Evolutionary conservation across 768 basidiomycete species (phyloP).

Genomic region (Boletus eberwhitei): DNA sequence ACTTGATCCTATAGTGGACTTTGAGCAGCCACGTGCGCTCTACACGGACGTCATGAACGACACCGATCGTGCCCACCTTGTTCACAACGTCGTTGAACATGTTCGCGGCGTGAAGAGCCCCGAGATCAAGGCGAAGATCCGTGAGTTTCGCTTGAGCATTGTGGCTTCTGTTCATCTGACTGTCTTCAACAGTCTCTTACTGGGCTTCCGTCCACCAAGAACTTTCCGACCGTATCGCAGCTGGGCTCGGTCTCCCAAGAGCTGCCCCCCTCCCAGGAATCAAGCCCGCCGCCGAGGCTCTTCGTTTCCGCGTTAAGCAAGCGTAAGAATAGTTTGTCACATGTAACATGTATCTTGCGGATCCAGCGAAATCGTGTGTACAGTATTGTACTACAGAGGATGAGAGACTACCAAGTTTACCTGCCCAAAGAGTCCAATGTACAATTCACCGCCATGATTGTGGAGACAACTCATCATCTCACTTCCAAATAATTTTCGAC

Average conservation of each 20-base stretch:
- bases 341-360: neutral
- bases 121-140: slow-evolving; percentile 58
- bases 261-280: slow-evolving; percentile 52
- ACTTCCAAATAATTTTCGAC: neutral
- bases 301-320: slow-evolving; percentile 42
- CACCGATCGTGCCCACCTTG: slow-evolving; percentile 53
- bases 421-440: neutral
- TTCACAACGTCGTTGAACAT: slow-evolving; percentile 66
- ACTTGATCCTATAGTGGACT: slow-evolving; percentile 54
- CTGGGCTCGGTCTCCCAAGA: slow-evolving; percentile 58
- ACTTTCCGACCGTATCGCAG: slow-evolving; percentile 76
- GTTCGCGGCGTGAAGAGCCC: slow-evolving; percentile 57
- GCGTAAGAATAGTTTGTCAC: neutral
- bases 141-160: slow-evolving; percentile 40
- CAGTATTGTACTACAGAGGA: slow-evolving; percentile 1
- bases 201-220: slow-evolving; percentile 77
- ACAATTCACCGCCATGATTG: neutral
- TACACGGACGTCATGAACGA: slow-evolving; percentile 70
- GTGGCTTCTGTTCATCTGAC: neutral
- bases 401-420: neutral
- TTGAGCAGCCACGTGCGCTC: slow-evolving; percentile 76
- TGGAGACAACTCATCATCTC: neutral
- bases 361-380: neutral
- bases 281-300: slow-evolving; percentile 56
- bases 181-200: slow-evolving; percentile 52